These are phyloP conservation scores for Penicillium cinerascens DNA, from an alignment of 495 filamentous ascomycete species.

Conservation along the genomic window DNA sequence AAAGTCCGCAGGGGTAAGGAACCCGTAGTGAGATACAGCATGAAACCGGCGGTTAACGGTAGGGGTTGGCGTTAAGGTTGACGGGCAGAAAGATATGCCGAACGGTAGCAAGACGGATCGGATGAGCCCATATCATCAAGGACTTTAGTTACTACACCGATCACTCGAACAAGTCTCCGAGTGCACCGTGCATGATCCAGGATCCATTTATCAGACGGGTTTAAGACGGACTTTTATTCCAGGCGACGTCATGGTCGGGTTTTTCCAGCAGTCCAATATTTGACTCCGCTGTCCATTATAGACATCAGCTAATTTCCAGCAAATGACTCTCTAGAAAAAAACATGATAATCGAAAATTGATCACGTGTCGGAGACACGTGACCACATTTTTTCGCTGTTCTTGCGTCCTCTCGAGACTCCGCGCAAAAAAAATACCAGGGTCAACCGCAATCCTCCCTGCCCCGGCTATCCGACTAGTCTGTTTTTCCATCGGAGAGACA, in stretches of 20 bases:
- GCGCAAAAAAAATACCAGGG: slow-evolving; percentile 13
- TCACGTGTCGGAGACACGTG: too few relatives aligned
- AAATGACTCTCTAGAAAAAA: not conserved
- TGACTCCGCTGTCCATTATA: not conserved
- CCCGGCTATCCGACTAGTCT: not conserved
- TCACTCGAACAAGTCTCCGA: not conserved
- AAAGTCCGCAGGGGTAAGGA: not conserved
- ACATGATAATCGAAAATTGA: too few relatives aligned
- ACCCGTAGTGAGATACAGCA: not conserved
- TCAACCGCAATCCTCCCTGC: slow-evolving; percentile 1
- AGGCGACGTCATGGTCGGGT: slow-evolving; percentile 8
- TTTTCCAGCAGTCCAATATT: not conserved
- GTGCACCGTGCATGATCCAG: slow-evolving; percentile 6
- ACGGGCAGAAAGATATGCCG: not conserved
- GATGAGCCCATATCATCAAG: not conserved
- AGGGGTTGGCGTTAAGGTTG: not conserved
- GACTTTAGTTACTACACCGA: not conserved
- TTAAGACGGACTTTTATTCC: slow-evolving; percentile 16
- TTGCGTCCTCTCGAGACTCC: slow-evolving; percentile 11
- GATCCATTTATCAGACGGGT: slow-evolving; percentile 1
- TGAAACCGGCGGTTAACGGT: not conserved
- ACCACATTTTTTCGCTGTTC: slow-evolving; percentile 12
- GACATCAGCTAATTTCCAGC: not conserved
- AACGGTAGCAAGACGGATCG: not conserved
- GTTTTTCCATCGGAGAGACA: slow-evolving; percentile 3